Conservation (phyloP, 345 rosid species). For the Arabidopsis arenosa region DNA sequence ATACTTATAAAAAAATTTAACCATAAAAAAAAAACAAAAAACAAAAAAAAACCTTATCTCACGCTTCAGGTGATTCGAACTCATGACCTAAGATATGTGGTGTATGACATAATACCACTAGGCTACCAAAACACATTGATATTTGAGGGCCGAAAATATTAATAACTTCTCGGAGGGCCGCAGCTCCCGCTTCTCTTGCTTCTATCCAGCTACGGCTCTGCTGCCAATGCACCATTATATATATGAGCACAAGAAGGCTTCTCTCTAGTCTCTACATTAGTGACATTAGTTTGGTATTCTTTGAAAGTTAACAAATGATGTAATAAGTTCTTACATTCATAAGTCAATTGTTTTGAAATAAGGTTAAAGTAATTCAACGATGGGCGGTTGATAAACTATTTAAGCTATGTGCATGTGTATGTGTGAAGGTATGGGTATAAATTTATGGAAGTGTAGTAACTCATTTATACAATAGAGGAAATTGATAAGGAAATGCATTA, state of each 20-base stretch:
- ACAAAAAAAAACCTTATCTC: no score
- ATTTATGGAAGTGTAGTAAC: constrained; percentile 40
- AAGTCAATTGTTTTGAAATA: not conserved
- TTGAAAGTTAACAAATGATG: constrained; percentile 1
- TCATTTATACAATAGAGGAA: constrained; percentile 43
- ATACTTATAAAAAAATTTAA: no score
- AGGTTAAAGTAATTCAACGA: not conserved
- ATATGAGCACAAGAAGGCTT: constrained; percentile 12
- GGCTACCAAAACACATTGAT: no score
- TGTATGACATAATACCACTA: no score
- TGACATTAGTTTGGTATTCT: constrained; percentile 20
- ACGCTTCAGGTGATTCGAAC: no score
- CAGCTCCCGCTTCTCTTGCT: no score
- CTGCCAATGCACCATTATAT: not conserved
- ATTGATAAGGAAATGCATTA: constrained; percentile 41
- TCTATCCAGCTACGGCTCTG: no score
- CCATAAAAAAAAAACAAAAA: no score
- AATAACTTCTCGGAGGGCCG: no score
- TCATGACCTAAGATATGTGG: no score
- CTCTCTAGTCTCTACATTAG: not conserved
- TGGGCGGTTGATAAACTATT: constrained; percentile 1
- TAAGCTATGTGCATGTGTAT: constrained; percentile 10
- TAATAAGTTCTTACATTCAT: not conserved
- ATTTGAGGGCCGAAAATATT: no score
- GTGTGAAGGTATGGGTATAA: constrained; percentile 34